A percentile compares a stretch with the other conserved stretches of the same genome.
Conservation (phyloP, 78 protist genomes). For the Dictyostelium firmibasis region DNA sequence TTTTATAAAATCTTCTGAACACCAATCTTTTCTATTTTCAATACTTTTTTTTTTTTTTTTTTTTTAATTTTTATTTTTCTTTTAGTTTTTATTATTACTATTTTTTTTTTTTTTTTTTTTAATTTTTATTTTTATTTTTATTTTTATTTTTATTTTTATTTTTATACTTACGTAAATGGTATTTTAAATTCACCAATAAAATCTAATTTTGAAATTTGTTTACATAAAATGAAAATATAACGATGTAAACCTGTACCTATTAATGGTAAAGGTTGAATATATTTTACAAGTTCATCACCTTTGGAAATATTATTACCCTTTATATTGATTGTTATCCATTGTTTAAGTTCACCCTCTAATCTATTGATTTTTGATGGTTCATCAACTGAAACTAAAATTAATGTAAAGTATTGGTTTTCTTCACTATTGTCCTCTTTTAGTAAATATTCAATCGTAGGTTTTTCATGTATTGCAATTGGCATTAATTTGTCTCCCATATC, state of each 20-base stretch:
- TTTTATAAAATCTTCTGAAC: neutral
- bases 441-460: neutral
- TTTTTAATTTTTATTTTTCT: neutral
- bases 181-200: conserved; percentile 33
- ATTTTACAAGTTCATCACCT: conserved; percentile 14
- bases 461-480: neutral
- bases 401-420: neutral
- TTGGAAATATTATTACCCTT: conserved; percentile 14
- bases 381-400: conserved; percentile 13
- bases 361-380: conserved; percentile 23
- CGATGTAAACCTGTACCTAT: conserved; percentile 26
- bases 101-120: neutral
- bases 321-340: conserved; percentile 21
- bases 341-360: neutral
- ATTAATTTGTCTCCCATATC: neutral
- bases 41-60: neutral
- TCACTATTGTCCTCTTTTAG: neutral
- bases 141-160: neutral
- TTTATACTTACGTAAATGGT: conserved; percentile 20
- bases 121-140: neutral
- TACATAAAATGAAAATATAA: conserved; percentile 2
- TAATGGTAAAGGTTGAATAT: conserved; percentile 15
- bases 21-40: conserved; percentile 32
- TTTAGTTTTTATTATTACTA: neutral
- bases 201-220: conserved; percentile 1